Evolutionary conservation across 2,329 filamentous ascomycete species (phyloP), one percentile per base, ranked within the genome.

Genomic region (Penicillium crustosum): DNA sequence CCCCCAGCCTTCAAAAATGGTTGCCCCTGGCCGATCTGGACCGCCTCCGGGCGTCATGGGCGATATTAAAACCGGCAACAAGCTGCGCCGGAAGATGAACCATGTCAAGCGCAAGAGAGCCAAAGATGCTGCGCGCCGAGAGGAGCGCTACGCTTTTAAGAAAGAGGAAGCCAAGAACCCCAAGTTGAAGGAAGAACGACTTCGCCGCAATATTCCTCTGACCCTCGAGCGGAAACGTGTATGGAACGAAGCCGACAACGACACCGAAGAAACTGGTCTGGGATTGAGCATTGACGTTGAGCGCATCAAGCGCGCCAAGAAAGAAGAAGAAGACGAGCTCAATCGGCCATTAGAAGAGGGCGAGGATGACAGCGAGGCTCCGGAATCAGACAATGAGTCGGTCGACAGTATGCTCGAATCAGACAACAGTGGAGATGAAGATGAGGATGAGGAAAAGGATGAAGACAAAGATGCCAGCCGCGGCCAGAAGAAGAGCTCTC

Each of bases 151-250:
- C 72, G 84, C 85, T 49, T 83, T 91, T 59, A 92, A 91, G 77
- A 90, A 89, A 77, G 90, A 93, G 70, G 94, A 99, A 76, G 85
- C 88, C 63, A 90, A 89, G 74, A 86, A 97, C 69, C 93, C 93
- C 2, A 83, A 86, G 58, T 77, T 96, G 59, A 86, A 86, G 65
- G 86, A 85, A 60, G 84, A 89, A 64, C 85, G 94, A 67, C 80
- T 93, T 60, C 86, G 86, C 59, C 86, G 84, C 65, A 96, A 96
- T 77, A 83, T 92, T 43, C 89, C 94, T 0, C 75, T 85, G 54
- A 96, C 91, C 0, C 83, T 96, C 57, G 93, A 97, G 68, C 85
- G 87, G 68, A 96, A 96, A 80, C 86, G 94, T 73, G 86, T 91
- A 33, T 97, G 91, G 91, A 93, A 97, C 68, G 87, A 93, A 52